phyloP scores from a whole-genome alignment of 2,329 filamentous ascomycete species.

The Periconia sp. region DNA sequence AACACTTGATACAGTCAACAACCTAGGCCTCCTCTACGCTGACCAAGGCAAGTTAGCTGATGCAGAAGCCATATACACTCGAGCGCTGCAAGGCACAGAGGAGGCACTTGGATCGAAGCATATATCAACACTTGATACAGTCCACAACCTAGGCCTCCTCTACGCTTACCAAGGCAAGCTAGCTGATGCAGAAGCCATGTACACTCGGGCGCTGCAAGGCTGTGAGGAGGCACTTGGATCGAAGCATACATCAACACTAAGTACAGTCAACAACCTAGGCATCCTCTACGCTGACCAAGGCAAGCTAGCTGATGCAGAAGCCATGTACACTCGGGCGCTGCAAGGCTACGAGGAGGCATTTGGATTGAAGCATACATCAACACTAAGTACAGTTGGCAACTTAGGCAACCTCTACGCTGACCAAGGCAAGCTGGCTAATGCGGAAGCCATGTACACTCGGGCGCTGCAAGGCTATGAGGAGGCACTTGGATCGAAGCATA shows the following conservation, averaged over 20 bases:
- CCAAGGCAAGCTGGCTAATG: conserved; percentile 5
- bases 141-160: conserved; percentile 19
- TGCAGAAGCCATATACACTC: conserved; percentile 13
- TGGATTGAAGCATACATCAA: conserved; percentile 12
- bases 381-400: conserved; percentile 17
- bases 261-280: conserved; percentile 17
- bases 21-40: conserved; percentile 18
- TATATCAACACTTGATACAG: conserved; percentile 16
- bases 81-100: conserved; percentile 5
- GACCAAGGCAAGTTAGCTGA: conserved; percentile 16
- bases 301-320: conserved; percentile 14
- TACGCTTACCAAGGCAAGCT: conserved; percentile 20
- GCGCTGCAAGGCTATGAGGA: conserved; percentile 16
- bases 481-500: conserved; percentile 14
- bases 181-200: conserved; percentile 14
- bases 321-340: conserved; percentile 19
- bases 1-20: conserved; percentile 21
- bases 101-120: conserved; percentile 2
- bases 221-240: conserved; percentile 13
- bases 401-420: conserved; percentile 2
- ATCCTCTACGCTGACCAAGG: conserved; percentile 13
- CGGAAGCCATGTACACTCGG: conserved; percentile 21
- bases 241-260: conserved; percentile 11
- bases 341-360: conserved; percentile 16
- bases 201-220: conserved; percentile 13